Evolutionary conservation across 176 grass and related monocot species (phyloP), one percentile per base, ranked within the genome.

Genomic region (Leersia perrieri): DNA sequence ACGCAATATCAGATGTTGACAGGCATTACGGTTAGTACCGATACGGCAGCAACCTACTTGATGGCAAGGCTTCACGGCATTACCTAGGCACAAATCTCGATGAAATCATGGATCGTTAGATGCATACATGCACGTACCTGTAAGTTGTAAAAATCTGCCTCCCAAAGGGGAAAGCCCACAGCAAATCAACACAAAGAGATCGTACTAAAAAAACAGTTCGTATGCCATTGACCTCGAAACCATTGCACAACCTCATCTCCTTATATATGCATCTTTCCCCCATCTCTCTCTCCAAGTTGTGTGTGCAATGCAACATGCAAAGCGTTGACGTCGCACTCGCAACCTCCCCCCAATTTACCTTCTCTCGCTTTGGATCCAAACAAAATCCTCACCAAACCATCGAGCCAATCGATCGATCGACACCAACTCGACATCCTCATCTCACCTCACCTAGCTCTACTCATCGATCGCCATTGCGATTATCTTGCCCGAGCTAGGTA

Each of bases 281-380:
- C 15, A 5, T 14, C 44, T 30, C 41, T 20, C 23, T 36, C 51
- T 47, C 33, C 67, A 47, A 33, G 64, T 72, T 64, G 15, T 62
- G 42, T 32, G 49, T 39, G 87, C 78, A 66, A 72, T 39, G 87
- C 78, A 66, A 72, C 87, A 85, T 85, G 87, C 87, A 85, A 63
- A 85, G 82, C 82, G 87, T 89, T 89, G 87, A 89, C 82, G 72
- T 77, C 66, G 33, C 82, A 38, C 72, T 85, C 77, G 63, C 87
- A 75, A 71, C 64, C 77, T 85, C 64, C 82, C 31, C 32, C 22
- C 5, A 22, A n/a, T n/a, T n/a, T n/a, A n/a, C n/a, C n/a, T n/a
- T n/a, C n/a, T n/a, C 53, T 58, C 53, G 11, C 47, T 47, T 41
- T 64, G 76, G 76, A 85, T 89, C 82, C 77, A 81, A 89, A 85